These are phyloP conservation scores for Penicillium sp. DNA, from an alignment of 2,329 filamentous ascomycete genomes.

Conservation along the genomic window DNA sequence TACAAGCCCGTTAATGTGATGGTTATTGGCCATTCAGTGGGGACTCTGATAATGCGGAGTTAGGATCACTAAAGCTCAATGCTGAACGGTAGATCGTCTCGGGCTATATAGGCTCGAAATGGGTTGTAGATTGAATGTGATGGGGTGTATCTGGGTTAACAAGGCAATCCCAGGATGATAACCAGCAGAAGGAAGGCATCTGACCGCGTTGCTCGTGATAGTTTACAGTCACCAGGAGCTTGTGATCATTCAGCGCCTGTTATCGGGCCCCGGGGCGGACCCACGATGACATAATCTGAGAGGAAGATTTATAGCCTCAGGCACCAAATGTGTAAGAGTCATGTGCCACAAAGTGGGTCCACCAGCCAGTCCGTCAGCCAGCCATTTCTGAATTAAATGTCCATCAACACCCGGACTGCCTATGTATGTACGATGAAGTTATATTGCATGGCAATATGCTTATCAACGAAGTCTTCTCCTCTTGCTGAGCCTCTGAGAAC, in stretches of 20 bases:
- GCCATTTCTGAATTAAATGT: too few species aligned
- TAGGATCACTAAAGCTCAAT: slow-evolving; percentile 3
- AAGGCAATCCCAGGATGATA: background rate
- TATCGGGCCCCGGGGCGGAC: background rate
- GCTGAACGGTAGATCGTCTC: background rate
- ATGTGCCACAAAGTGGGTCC: background rate
- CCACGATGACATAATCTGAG: slow-evolving; percentile 18
- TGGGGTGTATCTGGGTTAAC: background rate
- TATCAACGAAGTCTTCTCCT: too few species aligned
- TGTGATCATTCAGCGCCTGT: slow-evolving; percentile 4
- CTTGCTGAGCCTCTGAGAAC: too few species aligned
- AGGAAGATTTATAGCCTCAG: background rate
- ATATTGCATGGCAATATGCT: too few species aligned
- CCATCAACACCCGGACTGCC: too few species aligned
- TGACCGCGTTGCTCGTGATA: slow-evolving; percentile 17
- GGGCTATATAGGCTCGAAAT: background rate
- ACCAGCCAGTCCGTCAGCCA: background rate
- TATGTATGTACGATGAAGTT: too few species aligned
- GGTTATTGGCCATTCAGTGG: slow-evolving; percentile 8
- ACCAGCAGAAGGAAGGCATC: slow-evolving; percentile 8
- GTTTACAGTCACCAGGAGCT: slow-evolving; percentile 8
- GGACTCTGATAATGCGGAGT: slow-evolving; percentile 12
- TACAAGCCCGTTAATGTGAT: slow-evolving; percentile 5
- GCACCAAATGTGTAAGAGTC: background rate
- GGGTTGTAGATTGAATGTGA: background rate